Conservation (phyloP, 768 basidiomycete species). For the Pleurotus citrinopileatus region DNA sequence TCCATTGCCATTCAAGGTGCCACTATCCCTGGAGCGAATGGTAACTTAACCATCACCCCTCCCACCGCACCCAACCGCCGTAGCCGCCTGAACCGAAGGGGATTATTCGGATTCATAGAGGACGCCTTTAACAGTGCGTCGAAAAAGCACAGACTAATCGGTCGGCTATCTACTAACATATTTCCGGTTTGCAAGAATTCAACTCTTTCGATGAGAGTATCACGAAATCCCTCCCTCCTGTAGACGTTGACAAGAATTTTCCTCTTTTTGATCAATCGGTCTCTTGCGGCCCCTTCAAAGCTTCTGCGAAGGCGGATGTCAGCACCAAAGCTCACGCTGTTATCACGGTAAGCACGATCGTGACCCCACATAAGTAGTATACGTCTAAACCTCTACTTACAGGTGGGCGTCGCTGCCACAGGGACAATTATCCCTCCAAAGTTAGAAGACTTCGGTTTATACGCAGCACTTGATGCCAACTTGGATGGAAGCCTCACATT, state of each 20-base stretch:
- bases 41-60: slow-evolving; percentile 14
- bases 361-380: neutral
- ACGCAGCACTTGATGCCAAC: slow-evolving; percentile 24
- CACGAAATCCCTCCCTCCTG: slow-evolving; percentile 18
- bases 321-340: slow-evolving; percentile 25
- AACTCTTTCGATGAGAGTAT: slow-evolving; percentile 19
- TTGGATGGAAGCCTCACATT: slow-evolving; percentile 27
- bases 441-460: slow-evolving; percentile 24
- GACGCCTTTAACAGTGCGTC: slow-evolving; percentile 10
- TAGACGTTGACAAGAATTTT: slow-evolving; percentile 20
- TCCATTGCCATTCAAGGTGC: slow-evolving; percentile 16
- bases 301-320: slow-evolving; percentile 14
- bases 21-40: slow-evolving; percentile 17
- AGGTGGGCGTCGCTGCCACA: slow-evolving; percentile 25
- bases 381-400: neutral
- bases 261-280: slow-evolving; percentile 18
- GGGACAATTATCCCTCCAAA: slow-evolving; percentile 28
- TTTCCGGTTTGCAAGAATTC: slow-evolving; percentile 11
- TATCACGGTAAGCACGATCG: slow-evolving; percentile 11
- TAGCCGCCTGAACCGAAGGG: slow-evolving; percentile 15
- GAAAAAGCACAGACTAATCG: neutral
- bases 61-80: slow-evolving; percentile 12
- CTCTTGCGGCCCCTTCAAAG: slow-evolving; percentile 17
- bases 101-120: slow-evolving; percentile 16
- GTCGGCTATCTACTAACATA: too few relatives aligned